Percentiles rank a stretch among this genome's conserved stretches.
Conservation (phyloP, 1,284 basidiomycete species). For the Heimioporus punctisporus region DNA sequence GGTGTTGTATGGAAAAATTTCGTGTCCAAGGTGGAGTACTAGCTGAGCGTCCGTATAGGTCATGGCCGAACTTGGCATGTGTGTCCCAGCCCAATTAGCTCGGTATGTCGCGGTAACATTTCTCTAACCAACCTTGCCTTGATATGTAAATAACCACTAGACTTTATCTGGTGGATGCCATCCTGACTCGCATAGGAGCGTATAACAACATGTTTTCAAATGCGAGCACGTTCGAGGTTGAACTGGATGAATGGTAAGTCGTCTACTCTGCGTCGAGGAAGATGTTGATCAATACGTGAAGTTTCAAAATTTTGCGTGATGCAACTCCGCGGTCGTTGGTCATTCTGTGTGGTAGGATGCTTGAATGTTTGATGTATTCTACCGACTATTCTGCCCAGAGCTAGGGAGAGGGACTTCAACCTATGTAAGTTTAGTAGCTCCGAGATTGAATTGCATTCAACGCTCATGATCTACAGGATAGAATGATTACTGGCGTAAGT, state of each 20-base stretch:
- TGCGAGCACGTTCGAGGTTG: conserved; percentile 96
- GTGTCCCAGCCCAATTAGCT: conserved; percentile 87
- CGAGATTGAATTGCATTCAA: conserved; percentile 20
- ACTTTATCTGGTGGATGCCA: conserved; percentile 90
- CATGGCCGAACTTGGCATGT: conserved; percentile 98
- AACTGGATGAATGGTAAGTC: conserved; percentile 89
- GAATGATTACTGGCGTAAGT: conserved; percentile 90
- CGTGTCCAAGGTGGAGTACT: neutral
- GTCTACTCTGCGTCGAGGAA: neutral
- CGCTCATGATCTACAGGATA: conserved; percentile 59
- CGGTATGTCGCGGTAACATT: conserved; percentile 45
- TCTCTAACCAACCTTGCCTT: neutral
- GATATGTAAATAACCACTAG: conserved; percentile 37
- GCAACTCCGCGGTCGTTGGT: conserved; percentile 92
- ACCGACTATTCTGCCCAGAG: conserved; percentile 49
- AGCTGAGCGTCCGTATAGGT: conserved; percentile 57
- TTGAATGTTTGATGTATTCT: neutral
- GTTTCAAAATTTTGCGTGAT: conserved; percentile 90
- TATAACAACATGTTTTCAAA: conserved; percentile 98
- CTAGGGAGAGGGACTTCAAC: conserved; percentile 89
- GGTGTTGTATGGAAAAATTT: conserved; percentile 64
- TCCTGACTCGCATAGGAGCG: conserved; percentile 98
- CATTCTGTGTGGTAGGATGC: conserved; percentile 84
- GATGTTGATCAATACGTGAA: conserved; percentile 30
- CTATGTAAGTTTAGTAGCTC: conserved; percentile 53